Conservation (phyloP, 352 stramenopile genomes). For the Phytophthora capsici region DNA sequence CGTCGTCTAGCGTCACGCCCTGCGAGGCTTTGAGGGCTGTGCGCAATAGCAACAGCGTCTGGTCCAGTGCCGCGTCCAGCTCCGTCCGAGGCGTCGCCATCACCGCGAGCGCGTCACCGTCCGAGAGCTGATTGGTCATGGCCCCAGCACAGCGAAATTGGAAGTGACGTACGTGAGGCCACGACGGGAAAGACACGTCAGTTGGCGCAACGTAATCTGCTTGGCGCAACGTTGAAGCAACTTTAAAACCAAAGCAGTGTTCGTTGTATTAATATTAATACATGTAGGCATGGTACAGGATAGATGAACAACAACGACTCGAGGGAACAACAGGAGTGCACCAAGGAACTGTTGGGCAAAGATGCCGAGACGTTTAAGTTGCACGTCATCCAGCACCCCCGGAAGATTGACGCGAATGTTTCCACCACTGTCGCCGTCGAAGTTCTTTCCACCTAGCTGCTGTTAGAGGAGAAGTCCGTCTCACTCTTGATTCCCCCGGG, state of each 20-base stretch:
- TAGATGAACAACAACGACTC: too few species aligned
- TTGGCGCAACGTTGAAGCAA: conserved; percentile 3
- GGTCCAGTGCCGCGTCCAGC: conserved; percentile 36
- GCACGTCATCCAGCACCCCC: background rate
- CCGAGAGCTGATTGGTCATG: conserved; percentile 41
- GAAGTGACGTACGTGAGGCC: conserved; percentile 26
- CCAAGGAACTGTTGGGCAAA: conserved; percentile 13
- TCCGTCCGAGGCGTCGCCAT: conserved; percentile 10
- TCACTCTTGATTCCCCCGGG: conserved; percentile 7
- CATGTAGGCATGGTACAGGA: too few species aligned
- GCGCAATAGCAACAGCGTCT: conserved; percentile 39
- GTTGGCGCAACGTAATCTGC: conserved; percentile 6
- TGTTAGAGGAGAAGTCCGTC: background rate
- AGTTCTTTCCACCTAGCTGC: background rate
- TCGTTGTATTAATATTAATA: too few species aligned
- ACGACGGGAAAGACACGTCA: conserved; percentile 4
- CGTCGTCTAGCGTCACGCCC: conserved; percentile 8
- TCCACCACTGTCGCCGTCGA: background rate
- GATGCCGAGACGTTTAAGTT: conserved; percentile 2
- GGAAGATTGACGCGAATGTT: conserved; percentile 19
- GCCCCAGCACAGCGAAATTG: conserved; percentile 13
- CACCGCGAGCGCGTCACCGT: conserved; percentile 24
- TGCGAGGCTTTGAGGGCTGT: conserved; percentile 36
- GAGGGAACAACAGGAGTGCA: too few species aligned
- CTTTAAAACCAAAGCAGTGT: too few species aligned